Conservation (phyloP, 768 basidiomycete species). For the Cystofilobasidium ferigula region DNA sequence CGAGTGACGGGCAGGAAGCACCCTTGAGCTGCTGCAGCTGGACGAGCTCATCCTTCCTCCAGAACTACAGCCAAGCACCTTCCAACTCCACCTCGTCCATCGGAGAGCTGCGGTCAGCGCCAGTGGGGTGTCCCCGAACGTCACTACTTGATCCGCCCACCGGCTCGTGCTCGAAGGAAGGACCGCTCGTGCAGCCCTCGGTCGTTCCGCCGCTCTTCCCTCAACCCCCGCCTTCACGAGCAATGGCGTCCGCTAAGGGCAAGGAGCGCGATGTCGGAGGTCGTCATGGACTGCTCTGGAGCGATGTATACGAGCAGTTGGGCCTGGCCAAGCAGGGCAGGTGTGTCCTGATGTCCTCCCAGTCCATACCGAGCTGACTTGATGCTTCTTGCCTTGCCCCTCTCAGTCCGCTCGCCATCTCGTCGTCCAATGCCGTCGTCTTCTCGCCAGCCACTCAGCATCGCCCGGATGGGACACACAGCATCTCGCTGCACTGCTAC, state of each 20-base stretch:
- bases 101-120: too few species aligned
- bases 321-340: not conserved
- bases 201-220: not conserved
- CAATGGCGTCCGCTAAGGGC: not conserved
- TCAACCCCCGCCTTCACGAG: not conserved
- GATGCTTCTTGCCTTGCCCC: not conserved
- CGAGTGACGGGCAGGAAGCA: too few species aligned
- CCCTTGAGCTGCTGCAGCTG: too few species aligned
- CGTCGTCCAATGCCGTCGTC: not conserved
- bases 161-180: too few species aligned
- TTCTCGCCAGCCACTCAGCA: not conserved
- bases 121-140: too few species aligned
- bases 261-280: not conserved
- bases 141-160: too few species aligned
- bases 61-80: too few species aligned
- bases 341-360: not conserved
- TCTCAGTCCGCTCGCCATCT: not conserved
- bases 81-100: too few species aligned
- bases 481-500: not conserved
- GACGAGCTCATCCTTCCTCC: too few species aligned
- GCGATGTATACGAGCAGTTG: constrained; percentile 1
- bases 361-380: not conserved
- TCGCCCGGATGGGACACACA: not conserved
- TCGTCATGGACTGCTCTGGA: not conserved
- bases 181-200: too few species aligned